phyloP scores from a whole-genome alignment of 106 monocot species.

The Dendrobium nobile region DNA sequence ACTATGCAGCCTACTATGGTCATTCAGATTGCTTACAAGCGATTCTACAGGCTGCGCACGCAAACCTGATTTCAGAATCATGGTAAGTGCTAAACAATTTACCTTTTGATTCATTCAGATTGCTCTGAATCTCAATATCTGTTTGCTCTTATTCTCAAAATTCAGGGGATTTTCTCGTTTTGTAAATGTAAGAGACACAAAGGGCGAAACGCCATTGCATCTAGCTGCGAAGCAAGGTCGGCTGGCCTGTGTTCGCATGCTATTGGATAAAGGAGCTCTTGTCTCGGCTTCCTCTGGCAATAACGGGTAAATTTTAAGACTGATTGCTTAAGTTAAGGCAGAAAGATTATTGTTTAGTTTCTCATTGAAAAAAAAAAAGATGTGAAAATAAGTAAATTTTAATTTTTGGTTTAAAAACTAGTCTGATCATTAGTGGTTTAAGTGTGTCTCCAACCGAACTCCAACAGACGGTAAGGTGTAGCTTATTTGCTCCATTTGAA shows the following conservation, averaged over 20 bases:
- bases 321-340: background rate
- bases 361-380: no score
- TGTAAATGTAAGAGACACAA: conserved; percentile 83
- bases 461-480: no score
- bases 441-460: no score
- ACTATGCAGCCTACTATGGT: conserved; percentile 56
- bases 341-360: background rate
- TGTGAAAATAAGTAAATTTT: no score
- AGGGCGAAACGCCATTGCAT: conserved; percentile 86
- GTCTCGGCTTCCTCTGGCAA: conserved; percentile 59
- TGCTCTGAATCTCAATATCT: background rate
- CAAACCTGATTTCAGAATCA: conserved; percentile 55
- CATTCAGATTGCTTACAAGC: conserved; percentile 76
- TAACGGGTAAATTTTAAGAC: conserved; percentile 44
- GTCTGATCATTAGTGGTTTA: no score
- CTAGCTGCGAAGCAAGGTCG: conserved; percentile 70
- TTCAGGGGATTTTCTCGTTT: conserved; percentile 85
- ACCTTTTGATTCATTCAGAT: background rate
- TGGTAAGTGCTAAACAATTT: conserved; percentile 33
- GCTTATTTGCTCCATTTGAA: no score
- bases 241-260: conserved; percentile 49
- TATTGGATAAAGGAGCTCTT: conserved; percentile 83
- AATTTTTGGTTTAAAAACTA: no score
- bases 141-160: background rate
- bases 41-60: conserved; percentile 60